Evolutionary conservation across 2,329 filamentous ascomycete species (phyloP).

Genomic region (Alternaria triticina): DNA sequence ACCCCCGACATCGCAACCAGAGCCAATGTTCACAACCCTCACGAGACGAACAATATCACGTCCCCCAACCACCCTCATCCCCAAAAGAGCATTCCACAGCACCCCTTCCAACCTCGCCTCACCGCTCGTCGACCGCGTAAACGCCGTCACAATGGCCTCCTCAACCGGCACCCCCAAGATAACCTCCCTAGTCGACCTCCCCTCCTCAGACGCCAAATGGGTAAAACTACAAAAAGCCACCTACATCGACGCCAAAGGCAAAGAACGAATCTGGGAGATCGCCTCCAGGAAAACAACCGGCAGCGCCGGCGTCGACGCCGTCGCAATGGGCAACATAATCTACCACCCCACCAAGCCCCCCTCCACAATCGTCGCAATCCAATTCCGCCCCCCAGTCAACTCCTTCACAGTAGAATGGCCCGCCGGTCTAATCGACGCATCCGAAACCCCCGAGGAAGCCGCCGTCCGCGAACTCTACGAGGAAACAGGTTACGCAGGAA

Average conservation of each 20-base stretch:
- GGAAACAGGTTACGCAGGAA: conserved; percentile 67
- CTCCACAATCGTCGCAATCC: conserved; percentile 47
- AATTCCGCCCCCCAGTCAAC: conserved; percentile 66
- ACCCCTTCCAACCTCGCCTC: background rate
- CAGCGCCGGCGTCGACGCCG: conserved; percentile 64
- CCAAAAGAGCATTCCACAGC: background rate
- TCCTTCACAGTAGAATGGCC: conserved; percentile 66
- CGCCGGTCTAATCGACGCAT: conserved; percentile 54
- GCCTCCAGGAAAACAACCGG: conserved; percentile 69
- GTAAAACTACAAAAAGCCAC: conserved; percentile 46
- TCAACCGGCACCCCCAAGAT: conserved; percentile 19
- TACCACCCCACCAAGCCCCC: conserved; percentile 35
- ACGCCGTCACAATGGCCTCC: conserved; percentile 15
- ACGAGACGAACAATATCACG: background rate
- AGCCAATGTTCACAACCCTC: conserved; percentile 3
- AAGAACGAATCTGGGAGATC: conserved; percentile 70
- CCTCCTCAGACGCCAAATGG: conserved; percentile 35
- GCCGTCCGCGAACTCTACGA: conserved; percentile 66
- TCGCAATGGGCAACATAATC: conserved; percentile 74
- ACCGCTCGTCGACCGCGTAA: conserved; percentile 10
- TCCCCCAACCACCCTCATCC: background rate
- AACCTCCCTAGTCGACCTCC: conserved; percentile 28
- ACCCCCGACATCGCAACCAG: background rate
- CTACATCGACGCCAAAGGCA: conserved; percentile 67
- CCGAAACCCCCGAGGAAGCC: conserved; percentile 62